phyloP scores from a whole-genome alignment of 1,284 basidiomycete genomes.

The Ustilago sp. region DNA sequence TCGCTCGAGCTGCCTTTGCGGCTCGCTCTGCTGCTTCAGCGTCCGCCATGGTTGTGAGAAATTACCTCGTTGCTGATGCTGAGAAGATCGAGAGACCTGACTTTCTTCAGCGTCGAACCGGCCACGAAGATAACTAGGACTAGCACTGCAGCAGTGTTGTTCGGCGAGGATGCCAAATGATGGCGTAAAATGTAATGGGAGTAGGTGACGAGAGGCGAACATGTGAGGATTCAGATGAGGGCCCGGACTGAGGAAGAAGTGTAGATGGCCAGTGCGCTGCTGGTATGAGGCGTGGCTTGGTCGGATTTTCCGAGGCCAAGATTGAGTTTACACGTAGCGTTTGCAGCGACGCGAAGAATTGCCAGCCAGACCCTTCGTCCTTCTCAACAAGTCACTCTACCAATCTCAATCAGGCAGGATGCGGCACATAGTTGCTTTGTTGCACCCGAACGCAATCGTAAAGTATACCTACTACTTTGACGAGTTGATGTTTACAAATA shows the following conservation, averaged over 20 bases:
- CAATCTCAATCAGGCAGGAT: neutral
- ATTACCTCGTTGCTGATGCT: neutral
- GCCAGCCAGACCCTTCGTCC: neutral
- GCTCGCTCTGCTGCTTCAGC: conserved; percentile 53
- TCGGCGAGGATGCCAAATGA: neutral
- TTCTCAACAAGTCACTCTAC: neutral
- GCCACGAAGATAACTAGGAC: too few relatives aligned
- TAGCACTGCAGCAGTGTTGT: too few relatives aligned
- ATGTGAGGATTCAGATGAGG: neutral
- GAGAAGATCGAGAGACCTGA: neutral
- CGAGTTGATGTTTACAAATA: neutral
- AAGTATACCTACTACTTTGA: neutral
- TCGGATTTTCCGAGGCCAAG: conserved; percentile 17
- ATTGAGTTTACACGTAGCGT: conserved; percentile 18
- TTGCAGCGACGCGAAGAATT: neutral
- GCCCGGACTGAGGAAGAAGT: neutral
- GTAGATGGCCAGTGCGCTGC: conserved; percentile 34
- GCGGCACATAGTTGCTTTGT: too few relatives aligned
- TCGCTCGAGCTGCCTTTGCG: conserved; percentile 55
- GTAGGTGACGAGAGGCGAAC: neutral
- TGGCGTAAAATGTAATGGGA: too few relatives aligned
- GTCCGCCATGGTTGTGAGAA: conserved; percentile 41
- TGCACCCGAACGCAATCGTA: neutral
- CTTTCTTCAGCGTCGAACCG: too few relatives aligned
- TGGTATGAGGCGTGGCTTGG: neutral